Evolutionary conservation across 208 protist species (phyloP), one percentile per base, ranked within the genome.

Genomic region (Acanthamoeba royreba): DNA sequence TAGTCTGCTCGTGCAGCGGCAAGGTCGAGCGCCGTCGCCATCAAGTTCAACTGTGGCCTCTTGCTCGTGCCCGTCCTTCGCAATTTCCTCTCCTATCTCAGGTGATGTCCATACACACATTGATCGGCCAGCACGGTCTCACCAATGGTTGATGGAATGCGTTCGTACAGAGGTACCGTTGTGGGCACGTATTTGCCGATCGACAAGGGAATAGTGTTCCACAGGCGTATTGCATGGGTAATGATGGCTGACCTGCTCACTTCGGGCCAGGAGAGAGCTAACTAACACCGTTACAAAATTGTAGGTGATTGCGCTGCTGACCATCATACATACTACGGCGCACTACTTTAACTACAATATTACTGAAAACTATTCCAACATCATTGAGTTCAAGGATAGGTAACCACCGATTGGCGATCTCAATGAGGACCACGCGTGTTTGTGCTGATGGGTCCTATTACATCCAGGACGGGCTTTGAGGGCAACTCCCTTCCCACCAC

Each of bases 201-300:
- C 4, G 97, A 98, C 63, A 96, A 97, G 40, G 96, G 95, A 83
- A 95, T 98, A 43, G 42, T 72, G 13, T 97, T 97, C 72, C 97
- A 98, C 89, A 93, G 86, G 49, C 66, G 61, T n/a, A 46, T 94
- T 38, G 96, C 95, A 8, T 97, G 94, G 92, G 74, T 88, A 15
- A 97, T 96, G 45, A 13, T n/a, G n/a, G n/a, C n/a, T n/a, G n/a
- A n/a, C n/a, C n/a, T n/a, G n/a, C n/a, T n/a, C n/a, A n/a, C n/a
- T n/a, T n/a, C n/a, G 83, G 53, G 46, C n/a, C n/a, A n/a, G n/a
- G n/a, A n/a, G n/a, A n/a, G n/a, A n/a, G n/a, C n/a, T n/a, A n/a
- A n/a, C n/a, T n/a, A n/a, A n/a, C n/a, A n/a, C n/a, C n/a, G n/a
- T n/a, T n/a, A n/a, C n/a, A n/a, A n/a, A n/a, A n/a, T n/a, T 4